A percentile compares a stretch with the other conserved stretches of the same genome.
Evolutionary conservation across 2,329 filamentous ascomycete genomes (phyloP).

Genomic region (Colletotrichum sp.): DNA sequence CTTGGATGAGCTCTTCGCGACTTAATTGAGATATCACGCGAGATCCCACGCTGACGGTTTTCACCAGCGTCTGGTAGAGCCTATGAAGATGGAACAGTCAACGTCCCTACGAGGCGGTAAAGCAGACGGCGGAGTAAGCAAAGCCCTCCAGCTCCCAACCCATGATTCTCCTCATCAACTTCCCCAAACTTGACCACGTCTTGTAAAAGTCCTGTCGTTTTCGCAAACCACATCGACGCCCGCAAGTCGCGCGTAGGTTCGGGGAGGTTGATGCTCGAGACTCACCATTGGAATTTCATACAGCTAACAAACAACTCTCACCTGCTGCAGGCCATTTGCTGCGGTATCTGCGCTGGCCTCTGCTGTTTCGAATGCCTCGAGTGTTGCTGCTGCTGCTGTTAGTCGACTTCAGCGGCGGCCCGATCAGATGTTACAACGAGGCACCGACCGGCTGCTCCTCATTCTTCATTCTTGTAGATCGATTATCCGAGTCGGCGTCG

Average conservation of each 20-base stretch:
- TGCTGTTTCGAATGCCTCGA: constrained; percentile 42
- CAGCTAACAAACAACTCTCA: neutral
- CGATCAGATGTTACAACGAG: neutral
- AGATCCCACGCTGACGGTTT: neutral
- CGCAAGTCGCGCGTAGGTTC: neutral
- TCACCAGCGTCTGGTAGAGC: constrained; percentile 34
- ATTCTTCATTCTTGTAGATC: neutral
- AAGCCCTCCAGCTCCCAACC: neutral
- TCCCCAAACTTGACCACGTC: neutral
- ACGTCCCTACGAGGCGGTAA: constrained; percentile 36
- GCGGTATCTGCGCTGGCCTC: constrained; percentile 43
- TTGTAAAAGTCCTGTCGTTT: neutral
- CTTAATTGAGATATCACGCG: neutral
- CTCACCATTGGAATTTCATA: neutral
- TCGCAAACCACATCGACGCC: neutral
- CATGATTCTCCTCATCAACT: neutral
- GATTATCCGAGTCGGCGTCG: neutral
- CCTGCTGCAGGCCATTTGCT: constrained; percentile 39
- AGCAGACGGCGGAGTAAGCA: constrained; percentile 38
- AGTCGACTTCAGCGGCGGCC: neutral
- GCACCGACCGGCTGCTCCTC: neutral
- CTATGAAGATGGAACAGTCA: constrained; percentile 35
- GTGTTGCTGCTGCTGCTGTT: constrained; percentile 31
- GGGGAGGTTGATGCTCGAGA: constrained; percentile 6
- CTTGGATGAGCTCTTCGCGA: neutral